Conservation (phyloP, 2,329 filamentous ascomycete species). For the Claviceps sorghi region DNA sequence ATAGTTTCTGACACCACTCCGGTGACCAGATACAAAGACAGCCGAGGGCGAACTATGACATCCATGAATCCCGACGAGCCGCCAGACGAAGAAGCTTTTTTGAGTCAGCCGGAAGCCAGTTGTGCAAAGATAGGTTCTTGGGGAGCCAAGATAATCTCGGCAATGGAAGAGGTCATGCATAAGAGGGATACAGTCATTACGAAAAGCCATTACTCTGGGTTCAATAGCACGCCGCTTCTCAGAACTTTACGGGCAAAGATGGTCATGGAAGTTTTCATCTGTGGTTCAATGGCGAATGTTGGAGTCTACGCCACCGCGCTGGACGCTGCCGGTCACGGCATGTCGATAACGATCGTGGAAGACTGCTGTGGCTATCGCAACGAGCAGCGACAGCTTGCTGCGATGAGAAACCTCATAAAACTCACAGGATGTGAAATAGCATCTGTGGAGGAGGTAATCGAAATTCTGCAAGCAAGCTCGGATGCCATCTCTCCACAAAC, state of each 20-base stretch:
- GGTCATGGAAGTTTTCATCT: conserved; percentile 79
- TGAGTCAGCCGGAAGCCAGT: conserved; percentile 25
- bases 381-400: conserved; percentile 51
- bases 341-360: conserved; percentile 72
- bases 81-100: conserved; percentile 29
- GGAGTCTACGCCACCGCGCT: conserved; percentile 84
- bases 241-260: conserved; percentile 69
- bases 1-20: conserved; percentile 24
- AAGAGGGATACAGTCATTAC: conserved; percentile 36
- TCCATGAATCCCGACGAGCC: conserved; percentile 1
- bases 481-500: conserved; percentile 1
- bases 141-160: conserved; percentile 30
- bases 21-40: conserved; percentile 3
- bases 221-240: conserved; percentile 59
- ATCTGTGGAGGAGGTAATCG: conserved; percentile 43
- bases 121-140: conserved; percentile 30
- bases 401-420: conserved; percentile 56
- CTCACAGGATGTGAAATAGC: conserved; percentile 59
- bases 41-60: conserved; percentile 5
- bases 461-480: conserved; percentile 11
- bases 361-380: conserved; percentile 77
- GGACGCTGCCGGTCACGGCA: conserved; percentile 77
- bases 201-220: conserved; percentile 81
- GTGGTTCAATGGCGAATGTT: conserved; percentile 72
- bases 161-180: conserved; percentile 28